phyloP scores from a whole-genome alignment of 305 asterid species.

The Fraxinus dipetala region DNA sequence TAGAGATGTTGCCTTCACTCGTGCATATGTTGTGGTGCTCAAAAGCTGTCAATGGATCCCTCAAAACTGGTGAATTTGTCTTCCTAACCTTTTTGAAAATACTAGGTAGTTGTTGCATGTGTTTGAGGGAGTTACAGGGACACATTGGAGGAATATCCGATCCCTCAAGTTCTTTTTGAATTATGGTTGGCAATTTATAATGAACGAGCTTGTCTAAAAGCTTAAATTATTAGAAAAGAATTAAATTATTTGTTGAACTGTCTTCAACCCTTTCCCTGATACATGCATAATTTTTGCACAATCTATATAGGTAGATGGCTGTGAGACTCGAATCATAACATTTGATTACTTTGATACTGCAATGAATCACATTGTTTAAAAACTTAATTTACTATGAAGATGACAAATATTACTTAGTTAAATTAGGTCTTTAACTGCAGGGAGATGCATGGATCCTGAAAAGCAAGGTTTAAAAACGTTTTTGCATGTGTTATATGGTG shows the following conservation, averaged over 20 bases:
- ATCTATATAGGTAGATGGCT: background rate
- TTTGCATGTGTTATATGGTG: background rate
- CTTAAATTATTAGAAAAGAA: background rate
- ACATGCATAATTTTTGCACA: background rate
- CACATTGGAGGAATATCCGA: background rate
- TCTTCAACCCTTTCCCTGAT: background rate
- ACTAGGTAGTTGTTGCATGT: conserved; percentile 6
- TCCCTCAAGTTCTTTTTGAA: background rate
- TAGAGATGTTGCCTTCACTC: background rate
- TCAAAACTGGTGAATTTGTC: background rate
- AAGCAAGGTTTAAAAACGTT: background rate
- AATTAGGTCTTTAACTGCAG: background rate
- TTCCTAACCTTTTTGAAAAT: background rate
- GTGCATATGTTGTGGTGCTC: background rate
- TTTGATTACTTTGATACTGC: background rate
- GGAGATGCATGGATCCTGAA: background rate
- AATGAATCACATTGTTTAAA: background rate
- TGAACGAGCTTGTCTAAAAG: background rate
- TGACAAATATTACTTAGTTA: background rate
- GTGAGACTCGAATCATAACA: background rate
- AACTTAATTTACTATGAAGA: background rate
- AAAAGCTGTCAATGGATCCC: conserved; percentile 7
- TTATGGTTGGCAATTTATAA: background rate
- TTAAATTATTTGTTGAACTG: background rate
- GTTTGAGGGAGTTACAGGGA: background rate